These are phyloP conservation scores for Penicillium bovifimosum DNA, from an alignment of 495 filamentous ascomycete species.

Conservation along the genomic window DNA sequence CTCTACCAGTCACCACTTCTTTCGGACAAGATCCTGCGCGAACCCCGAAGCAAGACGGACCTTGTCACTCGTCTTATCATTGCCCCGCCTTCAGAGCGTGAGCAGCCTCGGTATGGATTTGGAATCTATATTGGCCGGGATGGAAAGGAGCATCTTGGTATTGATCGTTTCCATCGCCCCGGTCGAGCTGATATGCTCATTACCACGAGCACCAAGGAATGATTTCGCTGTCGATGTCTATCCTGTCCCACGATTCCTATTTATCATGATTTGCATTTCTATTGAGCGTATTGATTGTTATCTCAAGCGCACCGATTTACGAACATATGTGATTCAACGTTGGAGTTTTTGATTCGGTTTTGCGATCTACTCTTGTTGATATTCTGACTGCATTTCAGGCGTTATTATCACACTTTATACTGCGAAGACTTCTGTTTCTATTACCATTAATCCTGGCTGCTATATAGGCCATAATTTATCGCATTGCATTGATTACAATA, in stretches of 20 bases:
- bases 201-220: slow-evolving; percentile 34
- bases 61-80: slow-evolving; percentile 57
- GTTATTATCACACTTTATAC: slow-evolving; percentile 1
- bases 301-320: background rate
- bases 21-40: slow-evolving; percentile 59
- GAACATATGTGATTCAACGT: background rate
- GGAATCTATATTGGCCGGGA: slow-evolving; percentile 57
- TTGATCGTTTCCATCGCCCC: slow-evolving; percentile 53
- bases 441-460: background rate
- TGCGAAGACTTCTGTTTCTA: background rate
- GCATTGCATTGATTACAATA: background rate
- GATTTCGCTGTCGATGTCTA: background rate
- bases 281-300: slow-evolving; percentile 10
- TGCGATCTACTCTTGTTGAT: background rate
- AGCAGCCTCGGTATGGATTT: slow-evolving; percentile 53
- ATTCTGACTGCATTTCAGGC: slow-evolving; percentile 8
- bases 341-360: background rate
- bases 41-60: slow-evolving; percentile 54
- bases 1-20: slow-evolving; percentile 64
- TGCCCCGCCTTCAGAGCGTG: slow-evolving; percentile 41
- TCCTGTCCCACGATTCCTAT: background rate
- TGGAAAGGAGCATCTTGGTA: slow-evolving; percentile 58
- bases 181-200: slow-evolving; percentile 45
- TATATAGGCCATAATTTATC: slow-evolving; percentile 7
- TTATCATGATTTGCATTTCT: slow-evolving; percentile 11